Evolutionary conservation across 805 yeast species (phyloP), one percentile per base, ranked within the genome.

Genomic region (Kazachstania africana): DNA sequence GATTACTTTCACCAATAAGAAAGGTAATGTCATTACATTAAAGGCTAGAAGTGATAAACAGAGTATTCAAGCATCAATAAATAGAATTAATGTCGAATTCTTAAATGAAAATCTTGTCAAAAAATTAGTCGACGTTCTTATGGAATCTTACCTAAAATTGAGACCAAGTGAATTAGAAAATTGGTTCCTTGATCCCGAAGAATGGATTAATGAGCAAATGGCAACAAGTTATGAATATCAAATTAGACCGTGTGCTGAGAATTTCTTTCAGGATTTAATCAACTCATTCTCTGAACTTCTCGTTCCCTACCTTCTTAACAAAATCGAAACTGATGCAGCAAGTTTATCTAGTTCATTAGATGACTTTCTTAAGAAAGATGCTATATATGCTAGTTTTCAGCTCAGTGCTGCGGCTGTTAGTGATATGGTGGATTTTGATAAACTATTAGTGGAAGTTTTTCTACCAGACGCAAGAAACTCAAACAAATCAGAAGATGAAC

Each of bases 181-280:
- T 24, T 91, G 97, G 97, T 51, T 64, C 9, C 53, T 68, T 12
- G 94, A 85, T 37, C 95, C 97, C 0, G 97, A 85, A 51, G 95
- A 84, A 52, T 91, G 94, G 83, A 75, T 81, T 14, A 75, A 76
- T 40, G 94, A 84, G 47, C 94, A 85, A 42, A 59, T 77, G 35
- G 68, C 75, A 31, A 62, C 73, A 4, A 76, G 78, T 48, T 84
- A 82, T 75, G 96, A 87, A 48, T 83, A 63, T 50, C 87, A 81
- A 49, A 66, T 85, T 9, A 64, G 93, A 35, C 84, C 88, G 3
- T 83, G 95, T 56, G 84, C 94, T 0, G 94, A 83, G 43, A 76
- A 76, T 48, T 75, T 84, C 42, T 85, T 76, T 49, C 81, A 77
- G 42, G 91, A 79, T 47, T 57, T 87, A 39, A 70, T 82, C 24